A percentile compares a stretch with the other conserved stretches of the same genome.
These are phyloP conservation scores for Fraxinus sp. DNA, from an alignment of 305 asterid species.

Conservation along the genomic window DNA sequence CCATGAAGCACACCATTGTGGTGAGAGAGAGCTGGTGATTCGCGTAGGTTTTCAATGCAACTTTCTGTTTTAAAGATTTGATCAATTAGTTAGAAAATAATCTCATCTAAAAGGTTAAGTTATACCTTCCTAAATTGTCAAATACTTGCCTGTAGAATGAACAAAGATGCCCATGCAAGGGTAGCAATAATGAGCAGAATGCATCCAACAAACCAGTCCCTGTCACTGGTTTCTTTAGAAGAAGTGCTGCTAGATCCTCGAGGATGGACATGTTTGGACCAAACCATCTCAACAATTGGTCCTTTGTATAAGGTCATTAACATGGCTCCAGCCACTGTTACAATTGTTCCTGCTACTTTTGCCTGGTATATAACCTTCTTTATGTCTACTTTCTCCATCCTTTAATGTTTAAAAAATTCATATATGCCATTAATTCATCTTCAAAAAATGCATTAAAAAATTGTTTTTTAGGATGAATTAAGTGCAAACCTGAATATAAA, in stretches of 20 bases:
- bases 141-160: constrained; percentile 51
- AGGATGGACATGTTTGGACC: constrained; percentile 45
- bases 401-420: neutral
- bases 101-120: neutral
- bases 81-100: neutral
- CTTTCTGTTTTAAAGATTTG: constrained; percentile 26
- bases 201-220: constrained; percentile 73
- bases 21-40: constrained; percentile 63
- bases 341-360: constrained; percentile 62
- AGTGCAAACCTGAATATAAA: constrained; percentile 58
- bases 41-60: constrained; percentile 47
- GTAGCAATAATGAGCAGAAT: constrained; percentile 81
- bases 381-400: constrained; percentile 80
- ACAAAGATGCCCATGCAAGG: constrained; percentile 84
- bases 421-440: no score
- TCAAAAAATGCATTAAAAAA: no score
- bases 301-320: constrained; percentile 87
- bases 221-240: constrained; percentile 40
- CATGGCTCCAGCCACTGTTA: constrained; percentile 84
- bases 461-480: neutral
- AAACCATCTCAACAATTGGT: constrained; percentile 51
- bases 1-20: constrained; percentile 60
- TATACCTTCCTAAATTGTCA: no score
- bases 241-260: constrained; percentile 18
- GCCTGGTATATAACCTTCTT: constrained; percentile 74